These are phyloP conservation scores for Gillenia trifoliata DNA, from an alignment of 306 rosid species.

Conservation along the genomic window DNA sequence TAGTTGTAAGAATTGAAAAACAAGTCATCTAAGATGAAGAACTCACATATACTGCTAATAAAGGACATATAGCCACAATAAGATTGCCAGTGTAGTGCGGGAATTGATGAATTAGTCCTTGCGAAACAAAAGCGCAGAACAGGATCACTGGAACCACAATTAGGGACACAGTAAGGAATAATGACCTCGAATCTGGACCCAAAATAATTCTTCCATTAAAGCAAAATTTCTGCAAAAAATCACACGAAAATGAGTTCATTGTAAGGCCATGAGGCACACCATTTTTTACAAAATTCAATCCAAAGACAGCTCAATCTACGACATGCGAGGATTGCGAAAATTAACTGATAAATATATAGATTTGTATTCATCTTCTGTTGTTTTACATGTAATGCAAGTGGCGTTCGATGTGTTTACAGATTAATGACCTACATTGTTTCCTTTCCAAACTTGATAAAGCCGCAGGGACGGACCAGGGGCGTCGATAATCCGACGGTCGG, in stretches of 20 bases:
- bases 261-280: neutral
- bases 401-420: neutral
- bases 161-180: conserved; percentile 31
- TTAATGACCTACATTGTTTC: conserved; percentile 28
- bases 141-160: conserved; percentile 34
- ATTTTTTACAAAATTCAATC: neutral
- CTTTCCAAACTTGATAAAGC: conserved; percentile 40
- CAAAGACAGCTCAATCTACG: neutral
- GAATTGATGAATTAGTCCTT: conserved; percentile 13
- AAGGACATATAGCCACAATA: conserved; percentile 13
- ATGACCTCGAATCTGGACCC: conserved; percentile 40
- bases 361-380: neutral
- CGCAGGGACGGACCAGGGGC: conserved; percentile 17
- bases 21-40: neutral
- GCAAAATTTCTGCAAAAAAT: conserved; percentile 30
- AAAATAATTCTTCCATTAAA: conserved; percentile 31
- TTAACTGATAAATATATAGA: neutral
- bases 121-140: conserved; percentile 29
- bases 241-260: neutral
- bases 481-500: conserved; percentile 24
- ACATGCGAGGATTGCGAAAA: neutral
- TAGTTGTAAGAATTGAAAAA: neutral
- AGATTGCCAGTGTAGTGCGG: conserved; percentile 17
- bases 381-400: neutral
- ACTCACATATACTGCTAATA: conserved; percentile 34